Base-by-base conservation (phyloP, 2,329 filamentous ascomycete genomes). In the Trichoderma oligosporum region DNA sequence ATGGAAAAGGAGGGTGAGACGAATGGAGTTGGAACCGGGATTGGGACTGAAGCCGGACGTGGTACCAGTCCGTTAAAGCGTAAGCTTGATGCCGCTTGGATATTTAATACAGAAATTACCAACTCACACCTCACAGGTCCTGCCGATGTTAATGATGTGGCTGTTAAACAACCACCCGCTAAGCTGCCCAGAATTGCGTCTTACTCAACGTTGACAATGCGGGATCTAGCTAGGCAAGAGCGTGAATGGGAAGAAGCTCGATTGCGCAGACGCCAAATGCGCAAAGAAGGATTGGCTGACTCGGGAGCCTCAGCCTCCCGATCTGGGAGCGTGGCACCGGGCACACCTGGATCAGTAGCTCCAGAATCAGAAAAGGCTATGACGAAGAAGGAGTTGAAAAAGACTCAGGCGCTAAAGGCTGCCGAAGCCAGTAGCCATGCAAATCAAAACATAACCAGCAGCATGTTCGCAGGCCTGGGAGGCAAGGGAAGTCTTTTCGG, bases 361-460 rank as follows among this genome's bases (percentile, higher is more conserved):
- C 81, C 85, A 1, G 86, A 88, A 54, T 69, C 76, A 1, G 79
- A 83, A 62, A 93, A 91, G 70, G 80, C 84, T 3, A 80, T 89
- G 51, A 88, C 87, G 4, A 97, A 97, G 78, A 97, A 97, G 74
- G 91, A 96, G 70, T 80, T 78, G 60, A 84, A 87, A 68, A 90
- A 87, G 71, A 88, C 86, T 62, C 81, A 87, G 63, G 82, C 85
- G n/a, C 86, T 90, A 59, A 89, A 88, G 64, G 82, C 86, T 20
- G 88, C 85, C 0, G 90, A 95, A 67, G 87, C 87, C 16, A 86
- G 86, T 58, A 88, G 87, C 62, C 91, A 93, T 62, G 84, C 86
- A 20, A 88, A 87, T 61, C 91, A 93, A 24, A 96, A 97, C 68
- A 80, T 85, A 56, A 96, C 92, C 0, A 89, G 89, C 55, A 85